Evolutionary conservation across 495 filamentous ascomycete genomes (phyloP).

Genomic region (Collariella sp.): DNA sequence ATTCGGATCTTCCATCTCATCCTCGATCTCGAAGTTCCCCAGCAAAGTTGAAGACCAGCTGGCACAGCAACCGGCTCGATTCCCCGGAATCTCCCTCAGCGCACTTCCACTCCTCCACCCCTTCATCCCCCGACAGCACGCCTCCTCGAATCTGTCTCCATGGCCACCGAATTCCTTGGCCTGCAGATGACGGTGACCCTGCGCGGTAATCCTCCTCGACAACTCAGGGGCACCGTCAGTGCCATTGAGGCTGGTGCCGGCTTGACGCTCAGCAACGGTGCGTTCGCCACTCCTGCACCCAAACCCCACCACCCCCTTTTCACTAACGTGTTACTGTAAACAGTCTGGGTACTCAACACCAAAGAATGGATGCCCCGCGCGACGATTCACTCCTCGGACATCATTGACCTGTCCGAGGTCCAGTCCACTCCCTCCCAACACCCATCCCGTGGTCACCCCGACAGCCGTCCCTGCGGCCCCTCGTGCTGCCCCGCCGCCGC

Average conservation of each 20-base stretch:
- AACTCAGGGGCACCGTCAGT: slow-evolving; percentile 64
- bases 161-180: slow-evolving; percentile 59
- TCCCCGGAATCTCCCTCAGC: neutral
- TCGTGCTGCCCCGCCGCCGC: slow-evolving; percentile 6
- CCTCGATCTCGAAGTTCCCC: neutral
- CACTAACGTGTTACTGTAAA: neutral
- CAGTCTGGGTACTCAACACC: slow-evolving; percentile 24
- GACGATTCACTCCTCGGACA: slow-evolving; percentile 31
- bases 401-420: slow-evolving; percentile 32
- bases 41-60: neutral
- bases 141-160: slow-evolving; percentile 9
- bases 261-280: slow-evolving; percentile 74
- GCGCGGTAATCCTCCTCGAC: slow-evolving; percentile 49
- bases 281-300: slow-evolving; percentile 21
- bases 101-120: neutral
- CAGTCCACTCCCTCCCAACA: slow-evolving; percentile 7
- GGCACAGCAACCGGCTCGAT: neutral
- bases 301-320: neutral
- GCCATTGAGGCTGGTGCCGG: slow-evolving; percentile 61
- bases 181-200: slow-evolving; percentile 71
- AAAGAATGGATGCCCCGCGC: slow-evolving; percentile 29
- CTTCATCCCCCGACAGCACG: neutral
- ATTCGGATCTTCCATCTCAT: neutral
- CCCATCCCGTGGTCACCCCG: neutral
- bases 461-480: neutral